These are phyloP conservation scores for Rhynchospora pubera DNA, from an alignment of 176 grass and related monocot species.

Conservation along the genomic window DNA sequence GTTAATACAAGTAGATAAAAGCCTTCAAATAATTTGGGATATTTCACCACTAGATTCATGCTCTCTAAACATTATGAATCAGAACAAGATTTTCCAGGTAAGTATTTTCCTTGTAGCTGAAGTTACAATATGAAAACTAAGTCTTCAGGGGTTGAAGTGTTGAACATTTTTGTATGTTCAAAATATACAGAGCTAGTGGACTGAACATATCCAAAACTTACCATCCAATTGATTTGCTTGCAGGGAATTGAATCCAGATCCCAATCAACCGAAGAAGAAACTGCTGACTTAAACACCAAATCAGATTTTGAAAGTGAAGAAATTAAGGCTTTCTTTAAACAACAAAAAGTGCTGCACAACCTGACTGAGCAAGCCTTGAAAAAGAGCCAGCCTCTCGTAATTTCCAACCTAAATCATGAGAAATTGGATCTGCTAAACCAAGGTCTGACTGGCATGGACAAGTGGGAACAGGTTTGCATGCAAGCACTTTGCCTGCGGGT, in stretches of 20 bases:
- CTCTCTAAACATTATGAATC: background rate
- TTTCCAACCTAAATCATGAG: constrained; percentile 72
- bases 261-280: constrained; percentile 54
- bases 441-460: constrained; percentile 38
- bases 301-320: constrained; percentile 55
- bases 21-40: background rate
- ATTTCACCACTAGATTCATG: background rate
- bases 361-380: constrained; percentile 89
- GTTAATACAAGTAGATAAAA: background rate
- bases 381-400: constrained; percentile 79
- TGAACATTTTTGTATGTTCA: background rate
- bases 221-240: constrained; percentile 5
- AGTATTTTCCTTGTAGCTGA: background rate
- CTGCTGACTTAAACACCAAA: constrained; percentile 18
- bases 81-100: background rate
- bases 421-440: constrained; percentile 42
- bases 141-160: background rate
- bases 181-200: background rate
- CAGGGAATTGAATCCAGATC: constrained; percentile 67
- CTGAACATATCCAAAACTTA: background rate
- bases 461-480: constrained; percentile 73
- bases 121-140: background rate
- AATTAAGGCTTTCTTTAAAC: constrained; percentile 44
- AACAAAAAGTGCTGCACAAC: constrained; percentile 58
- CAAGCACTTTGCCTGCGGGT: constrained; percentile 74